These are phyloP conservation scores for Trichophyton schoenleinii DNA, from an alignment of 2,329 filamentous ascomycete species.

Conservation along the genomic window DNA sequence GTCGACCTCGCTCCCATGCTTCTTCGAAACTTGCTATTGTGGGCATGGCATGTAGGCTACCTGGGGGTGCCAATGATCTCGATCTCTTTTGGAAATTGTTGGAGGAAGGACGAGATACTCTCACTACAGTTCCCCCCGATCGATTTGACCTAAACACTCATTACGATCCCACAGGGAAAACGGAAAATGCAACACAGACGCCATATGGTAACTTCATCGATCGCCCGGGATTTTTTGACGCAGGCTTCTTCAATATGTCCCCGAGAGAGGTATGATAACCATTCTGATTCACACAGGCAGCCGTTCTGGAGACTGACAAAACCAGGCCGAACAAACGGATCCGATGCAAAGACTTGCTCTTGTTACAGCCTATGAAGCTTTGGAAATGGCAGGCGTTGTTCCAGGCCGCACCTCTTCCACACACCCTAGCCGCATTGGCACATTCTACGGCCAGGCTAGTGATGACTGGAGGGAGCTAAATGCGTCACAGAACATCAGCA, in stretches of 20 bases:
- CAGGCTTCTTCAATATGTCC: constrained; percentile 71
- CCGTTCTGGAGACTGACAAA: neutral
- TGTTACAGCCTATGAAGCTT: constrained; percentile 64
- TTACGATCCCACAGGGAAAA: constrained; percentile 13
- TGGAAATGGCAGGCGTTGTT: constrained; percentile 70
- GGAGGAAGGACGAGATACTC: constrained; percentile 18
- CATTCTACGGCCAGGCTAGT: constrained; percentile 63
- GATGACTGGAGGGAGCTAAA: constrained; percentile 69
- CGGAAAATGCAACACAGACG: constrained; percentile 12
- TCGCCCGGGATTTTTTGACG: constrained; percentile 60
- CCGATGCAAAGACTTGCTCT: constrained; percentile 63
- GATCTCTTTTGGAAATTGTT: constrained; percentile 28
- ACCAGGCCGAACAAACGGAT: constrained; percentile 51
- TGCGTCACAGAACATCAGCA: constrained; percentile 52
- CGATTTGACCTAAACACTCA: constrained; percentile 23
- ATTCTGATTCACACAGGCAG: neutral
- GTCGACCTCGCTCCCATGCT: neutral
- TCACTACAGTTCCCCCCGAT: constrained; percentile 19
- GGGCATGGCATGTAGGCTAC: constrained; percentile 6
- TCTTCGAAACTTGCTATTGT: constrained; percentile 8
- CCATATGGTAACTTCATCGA: constrained; percentile 28
- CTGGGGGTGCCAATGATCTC: constrained; percentile 12
- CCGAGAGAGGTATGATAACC: constrained; percentile 45
- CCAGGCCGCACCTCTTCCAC: constrained; percentile 59
- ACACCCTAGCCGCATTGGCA: neutral